Conservation (phyloP, 192 early-diverging fungal species). For the Lobosporangium transversale region DNA sequence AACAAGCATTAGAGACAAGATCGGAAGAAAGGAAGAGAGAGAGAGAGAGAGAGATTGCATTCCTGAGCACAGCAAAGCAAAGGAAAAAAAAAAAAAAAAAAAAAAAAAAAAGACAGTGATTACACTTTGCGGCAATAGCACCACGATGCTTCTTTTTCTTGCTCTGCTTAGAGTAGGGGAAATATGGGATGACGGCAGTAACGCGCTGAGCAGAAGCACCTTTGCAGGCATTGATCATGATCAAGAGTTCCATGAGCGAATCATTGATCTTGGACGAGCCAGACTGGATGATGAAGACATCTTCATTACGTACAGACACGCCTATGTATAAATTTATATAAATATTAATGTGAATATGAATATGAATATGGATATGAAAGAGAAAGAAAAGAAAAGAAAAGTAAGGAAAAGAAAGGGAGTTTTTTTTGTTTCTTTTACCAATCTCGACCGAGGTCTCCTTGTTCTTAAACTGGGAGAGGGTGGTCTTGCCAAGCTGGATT, state of each 20-base stretch:
- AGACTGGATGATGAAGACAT: conserved; percentile 97
- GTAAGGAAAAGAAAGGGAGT: no score
- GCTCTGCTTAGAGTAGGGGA: conserved; percentile 97
- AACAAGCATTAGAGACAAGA: background rate
- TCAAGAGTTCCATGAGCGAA: conserved; percentile 97
- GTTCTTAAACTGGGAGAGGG: conserved; percentile 89
- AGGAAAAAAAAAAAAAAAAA: background rate
- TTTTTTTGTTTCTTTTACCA: no score
- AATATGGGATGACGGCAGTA: conserved; percentile 95
- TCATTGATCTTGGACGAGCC: conserved; percentile 88
- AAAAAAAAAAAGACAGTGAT: background rate
- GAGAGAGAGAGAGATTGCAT: no score
- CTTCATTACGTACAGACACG: conserved; percentile 94
- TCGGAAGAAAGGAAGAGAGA: no score
- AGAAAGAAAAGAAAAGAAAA: no score
- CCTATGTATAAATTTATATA: conserved; percentile 58
- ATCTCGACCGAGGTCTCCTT: conserved; percentile 94
- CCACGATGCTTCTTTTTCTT: conserved; percentile 99
- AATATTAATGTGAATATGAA: no score
- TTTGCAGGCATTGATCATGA: conserved; percentile 97
- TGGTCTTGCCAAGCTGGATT: conserved; percentile 71
- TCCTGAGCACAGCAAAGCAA: no score
- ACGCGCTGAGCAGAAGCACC: conserved; percentile 91
- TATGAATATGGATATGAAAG: no score
- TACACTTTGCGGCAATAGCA: conserved; percentile 93